phyloP scores from a whole-genome alignment of 2,329 filamentous ascomycete species.

The Coniochaeta sp. region DNA sequence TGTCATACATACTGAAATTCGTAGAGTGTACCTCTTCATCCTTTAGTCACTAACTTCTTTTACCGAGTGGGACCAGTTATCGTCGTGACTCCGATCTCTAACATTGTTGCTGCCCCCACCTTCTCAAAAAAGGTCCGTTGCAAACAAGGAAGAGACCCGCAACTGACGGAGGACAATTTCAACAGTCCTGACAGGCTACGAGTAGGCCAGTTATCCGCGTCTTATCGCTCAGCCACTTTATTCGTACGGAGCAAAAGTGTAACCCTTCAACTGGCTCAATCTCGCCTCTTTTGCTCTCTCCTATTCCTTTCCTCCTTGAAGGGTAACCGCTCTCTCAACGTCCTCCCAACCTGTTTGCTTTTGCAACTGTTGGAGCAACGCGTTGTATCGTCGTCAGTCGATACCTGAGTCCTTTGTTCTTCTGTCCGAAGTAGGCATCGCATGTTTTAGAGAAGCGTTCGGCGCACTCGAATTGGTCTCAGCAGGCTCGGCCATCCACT shows the following conservation, averaged over 20 bases:
- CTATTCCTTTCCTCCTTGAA: neutral
- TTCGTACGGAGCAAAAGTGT: constrained; percentile 1
- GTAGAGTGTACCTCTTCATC: no score
- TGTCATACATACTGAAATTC: no score
- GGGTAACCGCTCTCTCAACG: neutral
- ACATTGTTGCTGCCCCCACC: no score
- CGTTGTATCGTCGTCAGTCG: neutral
- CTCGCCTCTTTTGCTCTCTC: neutral
- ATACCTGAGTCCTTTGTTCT: neutral
- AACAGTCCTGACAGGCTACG: no score
- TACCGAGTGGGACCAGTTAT: no score
- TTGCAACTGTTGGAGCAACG: neutral
- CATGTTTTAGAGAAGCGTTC: neutral
- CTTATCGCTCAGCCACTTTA: neutral
- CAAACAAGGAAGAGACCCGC: no score
- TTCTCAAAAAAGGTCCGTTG: no score
- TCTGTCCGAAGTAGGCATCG: neutral
- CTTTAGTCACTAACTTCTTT: no score
- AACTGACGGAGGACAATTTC: no score
- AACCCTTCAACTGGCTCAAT: neutral
- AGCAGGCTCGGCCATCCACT: constrained; percentile 4
- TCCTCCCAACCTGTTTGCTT: neutral
- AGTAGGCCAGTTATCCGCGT: no score
- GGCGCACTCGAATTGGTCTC: constrained; percentile 3
- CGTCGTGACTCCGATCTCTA: no score